A percentile compares a stretch with the other conserved stretches of the same genome.
phyloP scores from a whole-genome alignment of 306 rosid genomes.

The Senna tora region DNA sequence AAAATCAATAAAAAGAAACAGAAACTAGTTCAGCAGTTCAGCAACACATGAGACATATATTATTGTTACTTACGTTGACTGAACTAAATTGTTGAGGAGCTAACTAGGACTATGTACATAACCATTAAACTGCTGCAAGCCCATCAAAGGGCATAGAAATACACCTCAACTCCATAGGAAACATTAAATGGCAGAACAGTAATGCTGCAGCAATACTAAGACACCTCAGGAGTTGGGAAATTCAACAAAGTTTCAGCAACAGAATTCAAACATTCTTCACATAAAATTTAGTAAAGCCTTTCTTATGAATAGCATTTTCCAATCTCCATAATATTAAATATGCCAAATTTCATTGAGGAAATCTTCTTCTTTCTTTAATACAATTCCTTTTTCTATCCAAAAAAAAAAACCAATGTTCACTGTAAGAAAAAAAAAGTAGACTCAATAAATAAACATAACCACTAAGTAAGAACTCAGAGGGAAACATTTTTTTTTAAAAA shows the following conservation, averaged over 20 bases:
- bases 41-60: not conserved
- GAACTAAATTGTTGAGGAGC: not conserved
- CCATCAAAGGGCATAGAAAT: not conserved
- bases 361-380: too few species aligned
- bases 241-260: slow-evolving; percentile 2
- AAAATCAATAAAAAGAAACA: not conserved
- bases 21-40: not conserved
- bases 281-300: too few species aligned
- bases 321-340: slow-evolving; percentile 1
- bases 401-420: too few species aligned
- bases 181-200: not conserved
- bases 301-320: not conserved
- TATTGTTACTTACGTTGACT: not conserved
- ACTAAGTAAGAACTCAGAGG: not conserved
- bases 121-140: not conserved
- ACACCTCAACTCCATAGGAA: not conserved
- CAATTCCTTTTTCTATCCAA: too few species aligned
- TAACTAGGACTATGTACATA: not conserved
- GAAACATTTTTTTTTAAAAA: too few species aligned
- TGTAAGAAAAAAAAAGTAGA: not conserved
- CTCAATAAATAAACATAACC: not conserved
- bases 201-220: not conserved
- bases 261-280: not conserved
- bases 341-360: slow-evolving; percentile 8
- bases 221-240: not conserved